Base-by-base conservation (phyloP, 176 grass and related monocot species). In the Cocos nucifera region DNA sequence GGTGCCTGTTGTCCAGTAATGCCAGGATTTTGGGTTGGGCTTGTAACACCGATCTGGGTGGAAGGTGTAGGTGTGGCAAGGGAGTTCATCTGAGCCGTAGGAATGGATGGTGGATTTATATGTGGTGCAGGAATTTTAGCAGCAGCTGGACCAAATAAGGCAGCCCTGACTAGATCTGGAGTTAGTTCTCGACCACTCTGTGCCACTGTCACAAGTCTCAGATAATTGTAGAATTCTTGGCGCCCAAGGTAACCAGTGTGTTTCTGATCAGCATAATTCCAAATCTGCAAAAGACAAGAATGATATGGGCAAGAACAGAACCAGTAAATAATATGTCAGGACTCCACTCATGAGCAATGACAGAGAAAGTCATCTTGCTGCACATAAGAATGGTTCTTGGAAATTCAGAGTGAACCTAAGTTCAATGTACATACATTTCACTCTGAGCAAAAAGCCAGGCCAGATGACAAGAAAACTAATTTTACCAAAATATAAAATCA, bases 21-120 rank as follows among this genome's bases (percentile, higher is more conserved):
- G 64, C 56, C 73, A 65, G 63, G 72, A 70, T 72, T 88, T 64
- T 86, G 82, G 56, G 18, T 35, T 20, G 65, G n/a, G 20, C 65
- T 18, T 25, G 29, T 6, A 19, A 15, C n/a, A 67, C 52, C 18
- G 24, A 67, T 55, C 52, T 67, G 65, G 39, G 52, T 6, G 4
- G 65, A 56, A 62, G 86, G 87, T 73, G 53, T 18, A 76, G 81
- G 58, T 22, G 58, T 50, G 69, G 66, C 60, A 14, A 44, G 35
- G 12, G 35, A 44, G 10, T 44, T 44, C 35, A 44, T 44, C 6
- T 27, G 28, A 17, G 35, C 30, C 20, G 7, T 8, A 74, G 17
- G 29, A 16, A 32, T 2, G 17, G 28, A 30, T 32, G 20, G 30
- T 0, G 16, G 22, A 17, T 63, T 54, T 73, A 74, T 74, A 50